Evolutionary conservation across 2,329 filamentous ascomycete species (phyloP), one percentile per base, ranked within the genome.

Genomic region (Trichoderma sp.): DNA sequence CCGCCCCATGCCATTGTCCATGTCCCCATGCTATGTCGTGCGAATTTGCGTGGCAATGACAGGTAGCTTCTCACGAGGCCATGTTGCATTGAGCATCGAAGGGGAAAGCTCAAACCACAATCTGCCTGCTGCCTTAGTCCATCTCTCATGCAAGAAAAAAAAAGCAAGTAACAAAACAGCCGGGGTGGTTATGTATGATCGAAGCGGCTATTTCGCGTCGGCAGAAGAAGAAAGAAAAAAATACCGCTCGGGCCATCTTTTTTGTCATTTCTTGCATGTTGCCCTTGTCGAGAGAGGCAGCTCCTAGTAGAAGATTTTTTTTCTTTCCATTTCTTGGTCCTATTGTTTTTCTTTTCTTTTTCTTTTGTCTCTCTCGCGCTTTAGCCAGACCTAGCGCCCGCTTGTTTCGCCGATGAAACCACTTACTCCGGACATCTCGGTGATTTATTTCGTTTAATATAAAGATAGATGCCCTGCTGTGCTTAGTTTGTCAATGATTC

Each of bases 281-380:
- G 67, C 27, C 56, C 68, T 50, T 72, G 68, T 72, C 68, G 5
- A 72, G 68, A 72, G 59, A 64, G 56, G 67, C 67, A 71, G 67
- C 56, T 71, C 41, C 41, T 62, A 18, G 27, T 8, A 27, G 7
- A 3, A 16, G 2, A 12, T 14, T 5, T 59, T 27, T 60, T 21
- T 14, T 16, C 5, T 38, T 38, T 14, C 35, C 2, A 16, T 16
- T 53, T 50, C 12, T 33, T 29, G 29, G 27, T 50, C 16, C 18
- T 50, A n/a, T 50, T 21, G 35, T 38, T 38, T 38, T 14, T 35
- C 12, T 35, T 35, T 14, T 35, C 33, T 38, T 38, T 38, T 38
- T 16, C 14, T 38, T 38, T 38, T 38, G 12, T 29, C n/a, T 16
- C 4, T 64, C 7, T 29, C 38, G 16, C 41, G n/a, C 45, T 38